Percentiles rank a stretch among this genome's conserved stretches.
Conservation (phyloP, 768 basidiomycete genomes). For the Mrakia blollopis region DNA sequence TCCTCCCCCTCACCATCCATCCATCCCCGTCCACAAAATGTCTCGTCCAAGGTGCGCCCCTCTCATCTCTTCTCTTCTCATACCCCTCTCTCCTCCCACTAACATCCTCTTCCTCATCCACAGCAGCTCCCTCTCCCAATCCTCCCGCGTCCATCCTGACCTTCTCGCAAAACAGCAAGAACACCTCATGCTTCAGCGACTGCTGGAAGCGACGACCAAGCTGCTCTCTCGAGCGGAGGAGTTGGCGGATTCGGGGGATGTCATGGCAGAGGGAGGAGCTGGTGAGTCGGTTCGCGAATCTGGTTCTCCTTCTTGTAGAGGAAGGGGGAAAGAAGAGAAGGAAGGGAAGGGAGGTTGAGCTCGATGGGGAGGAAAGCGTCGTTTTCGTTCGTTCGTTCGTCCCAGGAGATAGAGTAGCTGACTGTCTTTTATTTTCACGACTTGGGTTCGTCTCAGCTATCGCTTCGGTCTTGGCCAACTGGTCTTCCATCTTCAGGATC, state of each 20-base stretch:
- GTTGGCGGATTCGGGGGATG: conserved; percentile 5
- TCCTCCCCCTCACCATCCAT: neutral
- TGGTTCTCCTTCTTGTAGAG: too few species aligned
- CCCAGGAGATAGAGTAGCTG: neutral
- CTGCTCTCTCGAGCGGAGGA: neutral
- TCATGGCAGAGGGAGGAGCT: conserved; percentile 17
- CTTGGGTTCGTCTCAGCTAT: neutral
- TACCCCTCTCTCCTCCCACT: neutral
- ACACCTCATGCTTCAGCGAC: conserved; percentile 13
- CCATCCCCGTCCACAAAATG: too few species aligned
- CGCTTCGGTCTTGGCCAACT: conserved; percentile 18
- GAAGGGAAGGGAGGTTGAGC: neutral
- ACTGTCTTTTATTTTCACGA: neutral
- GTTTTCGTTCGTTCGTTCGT: too few species aligned
- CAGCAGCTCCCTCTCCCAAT: neutral
- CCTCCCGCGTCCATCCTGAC: conserved; percentile 9
- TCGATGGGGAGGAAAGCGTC: neutral
- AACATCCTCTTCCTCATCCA: neutral
- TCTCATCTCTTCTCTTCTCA: neutral
- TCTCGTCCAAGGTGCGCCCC: too few species aligned
- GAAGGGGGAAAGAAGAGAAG: neutral
- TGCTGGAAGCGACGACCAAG: conserved; percentile 14
- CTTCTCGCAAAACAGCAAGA: conserved; percentile 22
- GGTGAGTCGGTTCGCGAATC: too few species aligned
- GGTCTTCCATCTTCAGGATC: conserved; percentile 24